phyloP scores from a whole-genome alignment of 2,329 filamentous ascomycete species.

The Trichoderma harzianum region DNA sequence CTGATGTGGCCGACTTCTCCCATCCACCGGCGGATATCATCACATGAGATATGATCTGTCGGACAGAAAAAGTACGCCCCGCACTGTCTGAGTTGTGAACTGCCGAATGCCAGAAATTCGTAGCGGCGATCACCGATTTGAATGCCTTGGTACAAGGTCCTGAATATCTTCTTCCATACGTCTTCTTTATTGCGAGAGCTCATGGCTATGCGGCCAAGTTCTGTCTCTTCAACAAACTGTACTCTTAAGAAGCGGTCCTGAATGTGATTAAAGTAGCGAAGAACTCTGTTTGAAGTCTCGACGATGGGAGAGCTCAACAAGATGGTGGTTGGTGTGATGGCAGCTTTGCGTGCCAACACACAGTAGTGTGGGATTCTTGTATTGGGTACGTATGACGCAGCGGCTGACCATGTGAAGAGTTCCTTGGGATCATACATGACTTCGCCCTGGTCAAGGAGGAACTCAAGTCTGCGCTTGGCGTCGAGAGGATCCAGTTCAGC shows the following conservation, averaged over 20 bases:
- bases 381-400: conserved; percentile 44
- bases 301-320: conserved; percentile 73
- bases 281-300: conserved; percentile 83
- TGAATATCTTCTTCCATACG: conserved; percentile 70
- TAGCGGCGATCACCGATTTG: conserved; percentile 77
- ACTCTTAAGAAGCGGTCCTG: conserved; percentile 83
- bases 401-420: conserved; percentile 60
- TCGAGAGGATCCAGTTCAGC: conserved; percentile 40
- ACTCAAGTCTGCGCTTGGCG: conserved; percentile 69
- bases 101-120: conserved; percentile 90
- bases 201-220: conserved; percentile 52
- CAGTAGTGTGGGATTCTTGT: conserved; percentile 67
- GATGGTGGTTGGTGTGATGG: conserved; percentile 80
- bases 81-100: conserved; percentile 89
- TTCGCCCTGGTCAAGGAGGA: conserved; percentile 62
- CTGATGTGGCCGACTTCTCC: conserved; percentile 78
- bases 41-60: conserved; percentile 61
- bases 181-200: conserved; percentile 60
- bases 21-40: conserved; percentile 81
- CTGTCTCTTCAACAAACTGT: conserved; percentile 81
- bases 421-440: conserved; percentile 66
- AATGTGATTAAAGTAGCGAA: conserved; percentile 65
- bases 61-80: conserved; percentile 91
- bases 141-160: conserved; percentile 74
- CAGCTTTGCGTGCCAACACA: conserved; percentile 69